phyloP scores from a whole-genome alignment of 2,329 filamentous ascomycete species.

The Monilinia laxa region DNA sequence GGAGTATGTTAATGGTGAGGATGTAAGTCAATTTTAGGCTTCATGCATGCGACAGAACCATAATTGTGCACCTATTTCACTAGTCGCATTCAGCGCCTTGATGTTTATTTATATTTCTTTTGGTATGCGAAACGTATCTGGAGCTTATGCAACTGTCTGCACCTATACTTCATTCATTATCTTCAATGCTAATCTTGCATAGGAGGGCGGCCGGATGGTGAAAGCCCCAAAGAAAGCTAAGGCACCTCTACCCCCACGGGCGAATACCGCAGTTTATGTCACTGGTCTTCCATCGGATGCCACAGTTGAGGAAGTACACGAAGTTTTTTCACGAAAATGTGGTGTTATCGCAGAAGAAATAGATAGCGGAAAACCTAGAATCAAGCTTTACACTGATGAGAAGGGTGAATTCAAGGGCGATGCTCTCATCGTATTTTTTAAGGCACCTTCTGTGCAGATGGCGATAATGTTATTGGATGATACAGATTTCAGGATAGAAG shows the following conservation, averaged over 20 bases:
- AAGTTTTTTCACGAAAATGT: constrained; percentile 78
- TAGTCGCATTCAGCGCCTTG: neutral
- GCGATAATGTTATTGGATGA: constrained; percentile 80
- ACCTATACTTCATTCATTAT: constrained; percentile 9
- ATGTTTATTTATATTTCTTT: neutral
- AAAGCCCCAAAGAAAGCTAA: constrained; percentile 42
- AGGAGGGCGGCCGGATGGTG: constrained; percentile 38
- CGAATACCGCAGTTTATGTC: constrained; percentile 91
- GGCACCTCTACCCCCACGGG: constrained; percentile 43
- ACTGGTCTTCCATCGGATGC: constrained; percentile 81
- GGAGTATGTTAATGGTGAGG: constrained; percentile 48
- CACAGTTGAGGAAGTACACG: constrained; percentile 75
- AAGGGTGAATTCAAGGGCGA: constrained; percentile 89
- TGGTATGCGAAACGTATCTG: neutral
- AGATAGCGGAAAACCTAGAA: constrained; percentile 80
- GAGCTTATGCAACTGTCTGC: constrained; percentile 3
- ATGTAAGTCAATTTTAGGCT: constrained; percentile 44
- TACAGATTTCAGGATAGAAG: constrained; percentile 70
- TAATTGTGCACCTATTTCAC: constrained; percentile 3
- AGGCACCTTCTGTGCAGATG: constrained; percentile 86
- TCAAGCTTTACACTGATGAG: constrained; percentile 88
- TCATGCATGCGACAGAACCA: neutral
- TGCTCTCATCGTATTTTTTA: constrained; percentile 90
- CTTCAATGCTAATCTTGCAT: constrained; percentile 24
- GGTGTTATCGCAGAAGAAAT: constrained; percentile 94